Evolutionary conservation across 169 alveolate genomes (phyloP), one percentile per base, ranked within the genome.

Genomic region (Eimeria sp.): DNA sequence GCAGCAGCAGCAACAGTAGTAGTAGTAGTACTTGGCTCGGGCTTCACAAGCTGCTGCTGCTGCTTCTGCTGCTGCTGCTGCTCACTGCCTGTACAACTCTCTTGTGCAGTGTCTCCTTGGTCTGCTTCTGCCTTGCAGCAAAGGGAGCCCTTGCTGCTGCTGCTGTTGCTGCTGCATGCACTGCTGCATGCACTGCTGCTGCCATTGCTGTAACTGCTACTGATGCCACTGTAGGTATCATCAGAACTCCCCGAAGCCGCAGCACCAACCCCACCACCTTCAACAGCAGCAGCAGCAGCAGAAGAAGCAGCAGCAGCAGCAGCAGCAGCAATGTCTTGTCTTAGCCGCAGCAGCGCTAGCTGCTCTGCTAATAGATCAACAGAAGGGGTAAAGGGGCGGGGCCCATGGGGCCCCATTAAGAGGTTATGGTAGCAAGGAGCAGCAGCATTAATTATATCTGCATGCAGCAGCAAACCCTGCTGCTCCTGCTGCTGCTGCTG

Each of bases 331-430:
- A 65, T 25, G 47, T 87, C 94, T 16, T 80, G 83, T 27, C 83
- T 65, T n/a, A 87, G 65, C 65, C 63, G 82, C 61, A 87, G 94
- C 49, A 63, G 63, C 51, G 75, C 78, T 34, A 87, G 83, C 54
- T 70, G 94, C 82, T 65, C 94, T 20, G 94, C 94, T 25, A 87
- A 82, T 11, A 87, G 82, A 61, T 87, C 94, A 20, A 87, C 78
- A 63, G 45, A 14, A 18, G 67, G 43, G 16, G 49, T 65, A 43
- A 78, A 78, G 65, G 65, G 89, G 5, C 89, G 89, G 89, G 89
- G 89, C 89, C 89, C 89, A 20, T 78, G 89, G 65, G 65, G 89
- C 67, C 89, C 89, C 89, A 18, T 58, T 22, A 78, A 13, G 40
- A 78, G 61, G 49, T 78, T 78, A 6, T 78, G 89, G 67, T 40